These are phyloP conservation scores for Penicillium psychrofluorescens DNA, from an alignment of 495 filamentous ascomycete genomes.

Conservation along the genomic window DNA sequence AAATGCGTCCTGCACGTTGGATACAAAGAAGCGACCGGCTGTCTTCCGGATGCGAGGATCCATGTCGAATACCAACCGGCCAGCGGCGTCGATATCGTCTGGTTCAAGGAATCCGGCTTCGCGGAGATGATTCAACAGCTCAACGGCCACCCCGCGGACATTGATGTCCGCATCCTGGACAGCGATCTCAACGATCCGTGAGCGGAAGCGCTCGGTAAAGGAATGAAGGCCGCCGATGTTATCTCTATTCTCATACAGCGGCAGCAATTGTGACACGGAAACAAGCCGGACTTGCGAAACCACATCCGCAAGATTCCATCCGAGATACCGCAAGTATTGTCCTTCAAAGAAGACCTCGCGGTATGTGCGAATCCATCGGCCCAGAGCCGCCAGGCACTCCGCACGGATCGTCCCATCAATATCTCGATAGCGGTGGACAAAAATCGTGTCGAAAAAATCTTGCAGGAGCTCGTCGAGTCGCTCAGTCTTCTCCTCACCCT, in stretches of 20 bases:
- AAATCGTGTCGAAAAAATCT: constrained; percentile 82
- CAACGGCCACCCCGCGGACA: constrained; percentile 70
- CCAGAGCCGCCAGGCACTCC: constrained; percentile 77
- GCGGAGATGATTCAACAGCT: constrained; percentile 72
- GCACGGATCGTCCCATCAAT: constrained; percentile 79
- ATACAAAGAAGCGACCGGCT: constrained; percentile 81
- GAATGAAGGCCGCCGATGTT: constrained; percentile 71
- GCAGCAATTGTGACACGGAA: constrained; percentile 71
- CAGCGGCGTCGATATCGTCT: constrained; percentile 78
- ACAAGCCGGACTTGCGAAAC: constrained; percentile 61
- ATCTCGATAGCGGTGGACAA: constrained; percentile 91
- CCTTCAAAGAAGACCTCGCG: constrained; percentile 84
- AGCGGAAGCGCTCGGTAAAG: constrained; percentile 84
- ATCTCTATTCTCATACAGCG: constrained; percentile 65
- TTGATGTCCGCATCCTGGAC: constrained; percentile 67
- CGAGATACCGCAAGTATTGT: constrained; percentile 81
- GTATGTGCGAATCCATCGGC: constrained; percentile 76
- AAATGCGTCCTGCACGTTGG: constrained; percentile 74
- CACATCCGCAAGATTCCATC: constrained; percentile 86
- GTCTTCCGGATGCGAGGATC: constrained; percentile 79
- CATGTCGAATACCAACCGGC: constrained; percentile 77
- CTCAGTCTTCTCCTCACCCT: constrained; percentile 56
- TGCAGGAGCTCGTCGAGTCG: constrained; percentile 60
- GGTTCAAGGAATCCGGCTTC: constrained; percentile 84
- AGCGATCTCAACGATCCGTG: constrained; percentile 89